A percentile compares a stretch with the other conserved stretches of the same genome.
phyloP scores from a whole-genome alignment of 1,139 yeast species.

The Yamadazyma songkhlaensis region DNA sequence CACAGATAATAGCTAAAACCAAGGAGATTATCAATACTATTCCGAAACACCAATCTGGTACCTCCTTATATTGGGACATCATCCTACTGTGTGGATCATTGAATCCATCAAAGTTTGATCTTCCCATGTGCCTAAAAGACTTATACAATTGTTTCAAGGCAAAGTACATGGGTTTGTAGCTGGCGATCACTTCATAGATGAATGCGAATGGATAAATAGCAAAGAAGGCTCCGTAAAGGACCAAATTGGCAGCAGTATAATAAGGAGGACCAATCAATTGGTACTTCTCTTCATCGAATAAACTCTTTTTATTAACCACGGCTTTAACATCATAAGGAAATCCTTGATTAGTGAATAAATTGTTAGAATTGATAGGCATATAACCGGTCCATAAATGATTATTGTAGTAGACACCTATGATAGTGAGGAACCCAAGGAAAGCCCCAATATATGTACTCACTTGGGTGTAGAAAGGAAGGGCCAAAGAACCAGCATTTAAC shows the following conservation, averaged over 20 bases:
- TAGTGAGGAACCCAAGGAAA: slow-evolving; percentile 25
- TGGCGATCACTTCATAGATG: slow-evolving; percentile 31
- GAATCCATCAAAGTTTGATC: slow-evolving; percentile 45
- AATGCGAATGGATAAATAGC: slow-evolving; percentile 38
- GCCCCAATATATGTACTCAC: slow-evolving; percentile 30
- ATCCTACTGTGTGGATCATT: slow-evolving; percentile 20
- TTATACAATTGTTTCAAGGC: slow-evolving; percentile 14
- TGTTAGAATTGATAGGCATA: slow-evolving; percentile 33
- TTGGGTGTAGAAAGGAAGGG: slow-evolving; percentile 34
- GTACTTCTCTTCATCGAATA: slow-evolving; percentile 33
- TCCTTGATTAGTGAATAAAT: slow-evolving; percentile 29
- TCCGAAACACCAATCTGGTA: too few relatives aligned
- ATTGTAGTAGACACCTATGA: slow-evolving; percentile 27
- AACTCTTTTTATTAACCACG: slow-evolving; percentile 24
- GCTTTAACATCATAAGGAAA: slow-evolving; percentile 24
- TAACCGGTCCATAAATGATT: slow-evolving; percentile 35
- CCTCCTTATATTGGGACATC: too few relatives aligned
- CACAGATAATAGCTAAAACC: slow-evolving; percentile 42
- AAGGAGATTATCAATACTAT: too few relatives aligned
- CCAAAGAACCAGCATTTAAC: slow-evolving; percentile 26
- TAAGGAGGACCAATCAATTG: slow-evolving; percentile 50
- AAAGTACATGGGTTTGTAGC: slow-evolving; percentile 36
- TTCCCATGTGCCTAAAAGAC: slow-evolving; percentile 27
- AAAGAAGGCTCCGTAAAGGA: slow-evolving; percentile 36
- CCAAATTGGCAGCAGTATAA: slow-evolving; percentile 51